Conservation (phyloP, 208 protist species). For the Herpetomonas tarakana region DNA sequence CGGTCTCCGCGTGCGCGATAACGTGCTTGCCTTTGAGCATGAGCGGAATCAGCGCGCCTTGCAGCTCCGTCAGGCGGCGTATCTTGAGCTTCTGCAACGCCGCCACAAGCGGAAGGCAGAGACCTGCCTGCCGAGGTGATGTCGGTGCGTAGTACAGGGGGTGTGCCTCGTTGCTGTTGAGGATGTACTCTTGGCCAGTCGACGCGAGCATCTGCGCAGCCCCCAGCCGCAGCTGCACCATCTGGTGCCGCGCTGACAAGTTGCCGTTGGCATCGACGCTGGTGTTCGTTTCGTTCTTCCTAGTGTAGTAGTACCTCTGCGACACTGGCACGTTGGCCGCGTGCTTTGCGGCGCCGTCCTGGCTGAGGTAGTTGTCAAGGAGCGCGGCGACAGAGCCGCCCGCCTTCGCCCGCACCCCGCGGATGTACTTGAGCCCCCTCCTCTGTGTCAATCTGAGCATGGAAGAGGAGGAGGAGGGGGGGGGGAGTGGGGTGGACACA, state of each 20-base stretch:
- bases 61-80: conserved; percentile 72
- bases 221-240: conserved; percentile 69
- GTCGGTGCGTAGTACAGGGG: conserved; percentile 85
- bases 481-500: too few relatives aligned
- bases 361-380: conserved; percentile 50
- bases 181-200: conserved; percentile 48
- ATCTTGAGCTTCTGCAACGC: conserved; percentile 73
- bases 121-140: conserved; percentile 56
- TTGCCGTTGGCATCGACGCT: not conserved
- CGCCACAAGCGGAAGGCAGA: conserved; percentile 67
- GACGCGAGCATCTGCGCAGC: conserved; percentile 77
- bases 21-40: conserved; percentile 87
- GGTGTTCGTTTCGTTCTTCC: conserved; percentile 11
- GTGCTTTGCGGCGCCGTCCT: conserved; percentile 29
- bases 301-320: conserved; percentile 76
- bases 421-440: conserved; percentile 53
- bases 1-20: conserved; percentile 87
- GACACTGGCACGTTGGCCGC: conserved; percentile 73
- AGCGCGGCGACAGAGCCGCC: conserved; percentile 57
- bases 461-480: too few relatives aligned
- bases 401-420: conserved; percentile 33
- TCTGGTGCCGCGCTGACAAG: conserved; percentile 45
- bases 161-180: conserved; percentile 77
- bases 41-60: conserved; percentile 84
- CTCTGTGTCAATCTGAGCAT: conserved; percentile 10